phyloP scores from a whole-genome alignment of 2,329 filamentous ascomycete genomes.

The Calonectria pseudoreteaudii region DNA sequence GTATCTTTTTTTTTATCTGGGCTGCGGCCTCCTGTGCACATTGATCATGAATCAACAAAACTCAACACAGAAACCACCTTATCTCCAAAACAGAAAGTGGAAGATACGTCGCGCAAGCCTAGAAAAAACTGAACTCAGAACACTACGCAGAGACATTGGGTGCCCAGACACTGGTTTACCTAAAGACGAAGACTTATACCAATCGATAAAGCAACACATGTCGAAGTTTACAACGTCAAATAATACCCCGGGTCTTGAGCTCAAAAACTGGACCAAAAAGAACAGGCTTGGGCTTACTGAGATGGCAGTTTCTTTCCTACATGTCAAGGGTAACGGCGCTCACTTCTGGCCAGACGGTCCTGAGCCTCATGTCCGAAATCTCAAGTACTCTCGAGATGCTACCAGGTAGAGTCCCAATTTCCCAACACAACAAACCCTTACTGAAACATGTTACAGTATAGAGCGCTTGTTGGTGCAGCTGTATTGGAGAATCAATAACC shows the following conservation, averaged over 20 bases:
- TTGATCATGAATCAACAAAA: neutral
- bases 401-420: neutral
- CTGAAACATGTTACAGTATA: neutral
- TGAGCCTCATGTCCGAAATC: neutral
- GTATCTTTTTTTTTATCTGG: too few species aligned
- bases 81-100: neutral
- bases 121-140: too few species aligned
- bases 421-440: too few species aligned
- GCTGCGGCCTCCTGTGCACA: neutral
- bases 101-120: too few species aligned
- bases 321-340: neutral
- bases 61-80: neutral
- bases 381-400: neutral
- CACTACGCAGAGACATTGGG: neutral
- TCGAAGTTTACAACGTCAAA: neutral
- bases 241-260: neutral
- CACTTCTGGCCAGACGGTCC: neutral
- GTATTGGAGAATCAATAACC: neutral
- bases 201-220: neutral
- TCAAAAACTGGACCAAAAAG: too few species aligned
- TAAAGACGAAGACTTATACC: neutral
- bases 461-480: neutral
- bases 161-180: neutral
- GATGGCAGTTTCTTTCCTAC: neutral
- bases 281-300: neutral